phyloP scores from a whole-genome alignment of 441 rosid genomes.

The Populus hybrid region DNA sequence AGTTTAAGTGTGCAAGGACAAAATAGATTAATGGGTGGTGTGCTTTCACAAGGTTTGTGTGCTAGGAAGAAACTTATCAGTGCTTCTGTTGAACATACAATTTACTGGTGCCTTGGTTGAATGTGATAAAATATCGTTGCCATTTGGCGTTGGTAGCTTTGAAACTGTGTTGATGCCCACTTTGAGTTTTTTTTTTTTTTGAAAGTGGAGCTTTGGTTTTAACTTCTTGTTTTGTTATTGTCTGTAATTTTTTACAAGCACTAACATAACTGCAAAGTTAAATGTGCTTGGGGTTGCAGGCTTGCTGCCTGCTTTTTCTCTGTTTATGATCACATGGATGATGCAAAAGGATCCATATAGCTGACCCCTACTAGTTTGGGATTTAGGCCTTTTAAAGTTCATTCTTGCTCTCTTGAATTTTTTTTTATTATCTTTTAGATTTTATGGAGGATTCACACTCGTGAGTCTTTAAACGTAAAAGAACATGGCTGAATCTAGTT shows the following conservation, averaged over 20 bases:
- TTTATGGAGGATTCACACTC: background rate
- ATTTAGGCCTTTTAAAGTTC: background rate
- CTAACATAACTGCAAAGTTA: background rate
- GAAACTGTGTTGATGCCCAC: background rate
- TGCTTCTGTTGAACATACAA: background rate
- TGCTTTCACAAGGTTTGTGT: slow-evolving; percentile 80
- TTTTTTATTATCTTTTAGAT: background rate
- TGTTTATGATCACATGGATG: background rate
- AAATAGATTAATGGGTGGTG: slow-evolving; percentile 79
- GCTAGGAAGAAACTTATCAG: background rate
- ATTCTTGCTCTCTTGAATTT: background rate
- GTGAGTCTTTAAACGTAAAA: background rate
- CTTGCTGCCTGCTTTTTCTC: background rate
- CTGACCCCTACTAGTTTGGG: background rate
- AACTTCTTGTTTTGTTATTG: background rate
- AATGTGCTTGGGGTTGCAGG: background rate
- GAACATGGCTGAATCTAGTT: background rate
- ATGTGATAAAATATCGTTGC: background rate
- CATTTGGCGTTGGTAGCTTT: background rate
- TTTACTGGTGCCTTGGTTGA: background rate
- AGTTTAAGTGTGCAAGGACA: slow-evolving; percentile 78
- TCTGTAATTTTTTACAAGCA: background rate
- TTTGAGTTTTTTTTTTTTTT: too few species aligned
- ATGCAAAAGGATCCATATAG: background rate
- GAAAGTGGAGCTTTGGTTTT: background rate